A percentile compares a stretch with the other conserved stretches of the same genome.
Conservation (phyloP, 2,329 filamentous ascomycete species). For the Sordariomycetes sp. region DNA sequence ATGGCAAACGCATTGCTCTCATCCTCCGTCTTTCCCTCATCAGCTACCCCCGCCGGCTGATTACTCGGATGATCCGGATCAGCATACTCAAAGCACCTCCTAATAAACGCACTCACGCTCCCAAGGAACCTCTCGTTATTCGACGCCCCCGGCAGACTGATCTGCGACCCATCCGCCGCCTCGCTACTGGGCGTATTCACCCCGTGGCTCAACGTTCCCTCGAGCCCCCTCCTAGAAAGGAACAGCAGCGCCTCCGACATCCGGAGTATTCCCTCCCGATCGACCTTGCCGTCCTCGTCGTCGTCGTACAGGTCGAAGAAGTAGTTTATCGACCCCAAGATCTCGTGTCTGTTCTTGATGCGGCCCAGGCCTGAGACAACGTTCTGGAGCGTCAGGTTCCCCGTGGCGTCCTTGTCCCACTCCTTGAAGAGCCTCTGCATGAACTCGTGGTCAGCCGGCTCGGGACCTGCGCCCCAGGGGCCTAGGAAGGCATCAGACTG, state of each 20-base stretch:
- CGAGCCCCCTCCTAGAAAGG: conserved; percentile 75
- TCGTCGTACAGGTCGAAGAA: conserved; percentile 98
- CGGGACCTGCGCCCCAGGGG: conserved; percentile 42
- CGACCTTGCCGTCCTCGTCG: conserved; percentile 77
- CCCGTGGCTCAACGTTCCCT: conserved; percentile 51
- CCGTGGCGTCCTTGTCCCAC: conserved; percentile 71
- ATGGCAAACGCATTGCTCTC: conserved; percentile 53
- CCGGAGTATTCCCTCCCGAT: conserved; percentile 84
- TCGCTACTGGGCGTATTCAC: conserved; percentile 33
- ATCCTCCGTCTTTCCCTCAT: conserved; percentile 6
- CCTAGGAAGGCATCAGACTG: conserved; percentile 21
- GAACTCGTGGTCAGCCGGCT: conserved; percentile 89
- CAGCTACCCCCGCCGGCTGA: conserved; percentile 24
- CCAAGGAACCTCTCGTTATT: conserved; percentile 81
- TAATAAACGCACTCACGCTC: conserved; percentile 90
- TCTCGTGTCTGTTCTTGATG: conserved; percentile 87
- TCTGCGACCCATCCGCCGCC: conserved; percentile 16
- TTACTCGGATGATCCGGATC: conserved; percentile 73
- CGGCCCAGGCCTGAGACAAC: conserved; percentile 83
- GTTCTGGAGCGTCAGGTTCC: conserved; percentile 76
- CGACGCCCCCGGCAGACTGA: conserved; percentile 35
- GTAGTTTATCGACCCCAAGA: conserved; percentile 95
- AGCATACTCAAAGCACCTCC: conserved; percentile 94
- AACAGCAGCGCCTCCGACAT: conserved; percentile 94
- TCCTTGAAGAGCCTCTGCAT: conserved; percentile 74